Evolutionary conservation across 1,139 yeast genomes (phyloP).

Genomic region (Blastobotrys apis): DNA sequence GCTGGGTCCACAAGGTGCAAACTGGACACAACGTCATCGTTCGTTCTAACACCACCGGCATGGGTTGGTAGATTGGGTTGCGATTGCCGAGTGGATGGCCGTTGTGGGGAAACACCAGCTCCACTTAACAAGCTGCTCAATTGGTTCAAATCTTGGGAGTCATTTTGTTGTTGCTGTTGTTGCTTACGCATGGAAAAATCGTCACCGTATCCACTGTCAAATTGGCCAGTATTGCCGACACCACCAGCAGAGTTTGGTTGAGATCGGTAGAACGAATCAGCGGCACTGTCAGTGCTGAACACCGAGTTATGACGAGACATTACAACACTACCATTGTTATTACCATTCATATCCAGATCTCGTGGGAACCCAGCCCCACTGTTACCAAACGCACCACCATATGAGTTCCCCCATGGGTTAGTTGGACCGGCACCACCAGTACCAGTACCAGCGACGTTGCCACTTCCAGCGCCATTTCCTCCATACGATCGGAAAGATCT

Average conservation of each 20-base stretch:
- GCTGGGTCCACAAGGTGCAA: constrained; percentile 21
- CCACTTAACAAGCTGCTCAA: constrained; percentile 1
- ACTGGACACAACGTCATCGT: constrained; percentile 1
- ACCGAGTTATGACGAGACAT: constrained; percentile 11
- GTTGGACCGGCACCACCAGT: background rate
- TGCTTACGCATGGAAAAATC: background rate
- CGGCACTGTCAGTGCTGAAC: constrained; percentile 1
- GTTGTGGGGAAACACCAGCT: constrained; percentile 10
- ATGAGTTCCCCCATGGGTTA: constrained; percentile 5
- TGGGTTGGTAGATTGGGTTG: constrained; percentile 1
- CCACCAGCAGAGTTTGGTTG: constrained; percentile 1
- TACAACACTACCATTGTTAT: background rate
- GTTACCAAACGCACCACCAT: background rate
- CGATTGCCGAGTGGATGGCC: constrained; percentile 1
- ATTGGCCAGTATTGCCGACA: background rate
- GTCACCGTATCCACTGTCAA: too few species aligned
- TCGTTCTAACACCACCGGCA: background rate
- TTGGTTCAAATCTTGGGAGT: constrained; percentile 7
- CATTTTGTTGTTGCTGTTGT: background rate
- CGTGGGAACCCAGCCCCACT: background rate
- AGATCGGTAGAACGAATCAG: constrained; percentile 4
- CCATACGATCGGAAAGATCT: constrained; percentile 18
- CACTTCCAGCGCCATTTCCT: background rate
- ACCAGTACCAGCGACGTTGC: background rate
- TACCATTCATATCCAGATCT: constrained; percentile 1